Percentiles rank a stretch among this genome's conserved stretches.
phyloP scores from a whole-genome alignment of 768 basidiomycete species.

The Lactarius deliciosus region DNA sequence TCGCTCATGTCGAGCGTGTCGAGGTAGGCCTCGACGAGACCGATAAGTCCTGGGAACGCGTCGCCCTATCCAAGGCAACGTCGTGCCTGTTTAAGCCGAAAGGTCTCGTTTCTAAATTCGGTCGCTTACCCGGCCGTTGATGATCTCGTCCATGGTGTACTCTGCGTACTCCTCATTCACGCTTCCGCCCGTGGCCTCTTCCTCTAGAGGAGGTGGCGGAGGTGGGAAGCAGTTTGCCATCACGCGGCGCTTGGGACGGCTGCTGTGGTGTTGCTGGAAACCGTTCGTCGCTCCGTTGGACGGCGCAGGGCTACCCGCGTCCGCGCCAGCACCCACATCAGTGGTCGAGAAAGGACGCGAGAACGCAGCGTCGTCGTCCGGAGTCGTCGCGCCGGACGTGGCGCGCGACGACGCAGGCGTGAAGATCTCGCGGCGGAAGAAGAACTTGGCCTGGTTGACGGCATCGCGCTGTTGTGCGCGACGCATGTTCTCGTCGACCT shows the following conservation, averaged over 20 bases:
- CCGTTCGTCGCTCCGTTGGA: conserved; percentile 30
- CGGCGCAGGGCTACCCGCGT: neutral
- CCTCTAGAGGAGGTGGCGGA: conserved; percentile 49
- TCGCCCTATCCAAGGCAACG: conserved; percentile 43
- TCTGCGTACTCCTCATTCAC: conserved; percentile 87
- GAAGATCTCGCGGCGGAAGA: conserved; percentile 86
- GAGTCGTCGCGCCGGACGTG: conserved; percentile 43
- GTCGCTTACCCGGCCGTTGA: conserved; percentile 79
- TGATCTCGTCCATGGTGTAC: conserved; percentile 89
- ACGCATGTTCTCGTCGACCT: conserved; percentile 98
- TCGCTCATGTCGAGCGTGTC: conserved; percentile 79
- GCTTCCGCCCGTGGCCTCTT: conserved; percentile 43
- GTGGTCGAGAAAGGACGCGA: conserved; percentile 34
- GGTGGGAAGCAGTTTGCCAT: conserved; percentile 72
- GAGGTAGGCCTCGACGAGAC: conserved; percentile 80
- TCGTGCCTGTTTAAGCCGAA: neutral
- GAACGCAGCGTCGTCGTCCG: conserved; percentile 34
- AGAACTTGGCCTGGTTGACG: conserved; percentile 70
- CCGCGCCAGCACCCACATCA: too few relatives aligned
- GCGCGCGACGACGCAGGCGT: conserved; percentile 41
- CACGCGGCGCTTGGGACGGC: conserved; percentile 54
- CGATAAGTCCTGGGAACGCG: conserved; percentile 76
- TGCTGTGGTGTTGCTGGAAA: conserved; percentile 12
- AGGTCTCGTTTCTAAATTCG: neutral
- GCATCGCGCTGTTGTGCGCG: conserved; percentile 87